A percentile compares a stretch with the other conserved stretches of the same genome.
Evolutionary conservation across 2,329 filamentous ascomycete genomes (phyloP).

Genomic region (Paracoccidioides brasiliensis): DNA sequence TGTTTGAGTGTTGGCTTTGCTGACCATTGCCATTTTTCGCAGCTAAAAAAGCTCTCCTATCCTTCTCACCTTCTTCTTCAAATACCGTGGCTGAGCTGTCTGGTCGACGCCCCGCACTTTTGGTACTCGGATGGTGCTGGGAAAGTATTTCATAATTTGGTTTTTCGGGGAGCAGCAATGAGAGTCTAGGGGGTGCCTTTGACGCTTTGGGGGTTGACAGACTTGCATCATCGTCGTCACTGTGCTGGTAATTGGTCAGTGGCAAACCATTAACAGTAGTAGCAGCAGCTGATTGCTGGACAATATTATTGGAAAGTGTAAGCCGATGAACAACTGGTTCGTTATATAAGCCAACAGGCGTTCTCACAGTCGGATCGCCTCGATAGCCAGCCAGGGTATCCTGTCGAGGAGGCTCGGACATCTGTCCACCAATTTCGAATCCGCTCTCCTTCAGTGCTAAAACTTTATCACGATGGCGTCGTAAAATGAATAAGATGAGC

Average conservation of each 20-base stretch:
- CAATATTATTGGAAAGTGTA: not conserved
- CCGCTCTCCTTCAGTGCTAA: conserved; percentile 15
- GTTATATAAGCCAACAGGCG: conserved; percentile 10
- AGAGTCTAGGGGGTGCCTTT: conserved; percentile 25
- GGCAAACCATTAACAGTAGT: not conserved
- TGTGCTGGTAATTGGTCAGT: not conserved
- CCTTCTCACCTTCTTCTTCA: conserved; percentile 27
- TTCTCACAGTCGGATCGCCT: conserved; percentile 1
- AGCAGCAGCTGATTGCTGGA: not conserved
- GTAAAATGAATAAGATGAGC: conserved; percentile 21
- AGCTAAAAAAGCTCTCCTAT: not conserved
- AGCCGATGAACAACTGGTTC: conserved; percentile 1
- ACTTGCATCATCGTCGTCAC: not conserved
- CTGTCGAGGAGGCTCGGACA: conserved; percentile 22
- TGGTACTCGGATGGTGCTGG: conserved; percentile 24
- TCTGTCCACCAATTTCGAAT: conserved; percentile 28
- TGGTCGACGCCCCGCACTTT: conserved; percentile 14
- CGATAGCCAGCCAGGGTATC: conserved; percentile 10
- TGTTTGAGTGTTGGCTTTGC: not conserved
- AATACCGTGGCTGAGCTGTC: conserved; percentile 24
- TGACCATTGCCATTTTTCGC: not conserved
- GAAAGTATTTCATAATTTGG: conserved; percentile 25
- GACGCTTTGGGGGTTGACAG: conserved; percentile 17
- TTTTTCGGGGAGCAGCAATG: conserved; percentile 25
- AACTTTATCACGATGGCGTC: conserved; percentile 17